Base-by-base conservation (phyloP, 2,329 filamentous ascomycete species). In the Bipolaris gigantea region DNA sequence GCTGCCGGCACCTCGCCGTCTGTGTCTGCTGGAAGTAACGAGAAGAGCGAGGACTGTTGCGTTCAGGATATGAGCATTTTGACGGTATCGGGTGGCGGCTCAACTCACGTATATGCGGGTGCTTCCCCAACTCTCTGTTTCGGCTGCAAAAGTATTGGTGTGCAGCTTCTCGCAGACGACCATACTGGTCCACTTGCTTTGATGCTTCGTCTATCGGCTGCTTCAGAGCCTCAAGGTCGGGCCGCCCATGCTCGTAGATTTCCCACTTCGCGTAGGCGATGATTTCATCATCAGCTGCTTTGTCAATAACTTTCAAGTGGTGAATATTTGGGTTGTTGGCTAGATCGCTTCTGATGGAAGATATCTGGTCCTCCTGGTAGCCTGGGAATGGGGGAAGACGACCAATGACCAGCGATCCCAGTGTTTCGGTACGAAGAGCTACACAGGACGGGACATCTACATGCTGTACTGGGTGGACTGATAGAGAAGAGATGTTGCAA, bases 61-160 rank as follows among this genome's bases (percentile, higher is more conserved):
- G 15, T 25, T 35, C n/a, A n/a, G 1, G 33, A 27, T 15, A 34
- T 33, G 30, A 44, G 30, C 11, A 13, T 33, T 34, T 6, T 23
- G 5, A 21, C 13, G 10, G n/a, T 13, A 7, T 4, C 1, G 15
- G 3, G 15, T 34, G 30, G 10, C 4, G 5, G 30, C 16, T 33
- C n/a, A 23, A 33, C 46, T 49, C 32, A 49, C 46, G 27, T 49
- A 49, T 42, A 33, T 49, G 46, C 10, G 46, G 46, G 13, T 40
- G 25, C 3, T 32, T 33, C 7, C 46, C 46, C 21, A 49, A 23
- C 2, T 33, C 46, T 40, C 46, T 27, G 19, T 49, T 49, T 11
- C 46, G 25, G 11, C 35, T 38, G 21, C 25, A 35, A 33, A 49
- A 49, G 25, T 49, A 49, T 11, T 42, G 23, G 30, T 49, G 46